These are phyloP conservation scores for Euphrasia confusa DNA, from an alignment of 257 asterid species.

Conservation along the genomic window DNA sequence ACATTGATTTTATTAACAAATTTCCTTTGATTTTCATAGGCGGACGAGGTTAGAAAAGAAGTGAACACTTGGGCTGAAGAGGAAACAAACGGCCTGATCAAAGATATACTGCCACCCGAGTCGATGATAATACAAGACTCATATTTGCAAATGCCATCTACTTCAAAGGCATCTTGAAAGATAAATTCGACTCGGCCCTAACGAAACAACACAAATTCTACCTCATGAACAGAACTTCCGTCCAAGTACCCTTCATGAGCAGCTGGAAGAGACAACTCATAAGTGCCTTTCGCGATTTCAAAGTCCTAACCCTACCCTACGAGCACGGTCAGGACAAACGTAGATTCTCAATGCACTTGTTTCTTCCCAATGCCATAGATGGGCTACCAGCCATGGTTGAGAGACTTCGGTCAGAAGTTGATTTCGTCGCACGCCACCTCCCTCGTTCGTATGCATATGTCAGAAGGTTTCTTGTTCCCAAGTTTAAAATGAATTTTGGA, in stretches of 20 bases:
- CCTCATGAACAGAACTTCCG: no score
- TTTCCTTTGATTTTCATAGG: not conserved
- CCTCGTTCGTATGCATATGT: conserved; percentile 27
- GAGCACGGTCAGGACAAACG: not conserved
- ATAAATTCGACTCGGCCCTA: no score
- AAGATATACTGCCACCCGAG: conserved; percentile 37
- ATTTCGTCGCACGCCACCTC: conserved; percentile 36
- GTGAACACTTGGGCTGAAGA: not conserved
- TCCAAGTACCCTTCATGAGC: no score
- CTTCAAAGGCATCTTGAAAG: not conserved
- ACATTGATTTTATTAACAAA: no score
- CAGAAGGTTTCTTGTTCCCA: not conserved
- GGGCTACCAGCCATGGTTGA: no score
- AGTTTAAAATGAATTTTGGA: no score
- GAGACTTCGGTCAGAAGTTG: conserved; percentile 1
- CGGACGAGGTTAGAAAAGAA: not conserved
- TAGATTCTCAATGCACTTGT: not conserved
- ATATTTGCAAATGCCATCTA: not conserved
- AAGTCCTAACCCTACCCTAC: not conserved
- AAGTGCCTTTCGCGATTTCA: not conserved
- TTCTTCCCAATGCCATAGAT: not conserved
- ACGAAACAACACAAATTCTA: no score
- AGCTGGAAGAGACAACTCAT: not conserved
- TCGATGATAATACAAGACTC: not conserved
- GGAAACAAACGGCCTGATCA: conserved; percentile 38